Evolutionary conservation across 257 asterid genomes (phyloP).

Genomic region (Apocynum venetum): DNA sequence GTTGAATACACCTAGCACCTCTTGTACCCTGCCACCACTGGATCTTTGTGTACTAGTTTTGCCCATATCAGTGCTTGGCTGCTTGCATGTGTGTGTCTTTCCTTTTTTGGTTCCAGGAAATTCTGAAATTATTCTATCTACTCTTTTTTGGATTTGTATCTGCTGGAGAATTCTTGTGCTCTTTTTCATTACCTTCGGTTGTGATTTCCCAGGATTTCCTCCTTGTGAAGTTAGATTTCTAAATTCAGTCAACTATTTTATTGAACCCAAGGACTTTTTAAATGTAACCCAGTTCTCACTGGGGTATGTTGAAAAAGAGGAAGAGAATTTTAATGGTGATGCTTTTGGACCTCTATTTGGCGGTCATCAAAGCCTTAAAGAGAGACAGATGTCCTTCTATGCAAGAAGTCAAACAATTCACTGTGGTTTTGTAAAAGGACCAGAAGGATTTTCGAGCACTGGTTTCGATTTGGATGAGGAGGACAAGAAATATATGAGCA

Average conservation of each 20-base stretch:
- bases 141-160: background rate
- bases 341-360: conserved; percentile 61
- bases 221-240: conserved; percentile 73
- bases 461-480: conserved; percentile 78
- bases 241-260: conserved; percentile 56
- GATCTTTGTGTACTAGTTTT: conserved; percentile 1
- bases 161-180: background rate
- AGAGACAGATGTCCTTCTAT: conserved; percentile 66
- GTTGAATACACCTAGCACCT: background rate
- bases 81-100: background rate
- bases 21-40: background rate
- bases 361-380: conserved; percentile 73
- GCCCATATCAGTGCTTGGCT: background rate
- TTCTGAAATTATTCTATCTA: background rate
- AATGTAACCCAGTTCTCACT: conserved; percentile 65
- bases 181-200: conserved; percentile 15
- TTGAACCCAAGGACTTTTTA: conserved; percentile 62
- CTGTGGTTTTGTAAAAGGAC: conserved; percentile 80
- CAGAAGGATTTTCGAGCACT: conserved; percentile 50
- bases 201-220: conserved; percentile 48
- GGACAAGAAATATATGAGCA: conserved; percentile 56
- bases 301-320: conserved; percentile 65
- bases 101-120: background rate
- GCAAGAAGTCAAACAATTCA: conserved; percentile 70
- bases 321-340: conserved; percentile 24